Evolutionary conservation across 1,139 yeast species (phyloP).

Genomic region (Yamadazyma dushanensis): DNA sequence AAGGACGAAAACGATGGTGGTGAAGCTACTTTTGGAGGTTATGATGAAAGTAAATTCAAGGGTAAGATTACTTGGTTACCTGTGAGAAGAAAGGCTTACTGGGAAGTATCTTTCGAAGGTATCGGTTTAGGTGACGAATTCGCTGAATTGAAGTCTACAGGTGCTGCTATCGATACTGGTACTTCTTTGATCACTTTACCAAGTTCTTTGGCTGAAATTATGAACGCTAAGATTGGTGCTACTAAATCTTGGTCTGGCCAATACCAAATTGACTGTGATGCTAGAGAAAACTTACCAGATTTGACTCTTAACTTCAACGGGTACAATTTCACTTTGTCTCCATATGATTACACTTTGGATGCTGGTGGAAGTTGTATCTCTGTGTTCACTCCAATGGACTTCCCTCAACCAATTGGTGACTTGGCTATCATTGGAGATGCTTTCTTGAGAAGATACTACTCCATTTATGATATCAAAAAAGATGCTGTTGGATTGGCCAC

Average conservation of each 20-base stretch:
- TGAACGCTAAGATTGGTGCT: constrained; percentile 95
- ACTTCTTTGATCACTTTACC: constrained; percentile 95
- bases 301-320: constrained; percentile 88
- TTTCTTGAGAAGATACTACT: constrained; percentile 91
- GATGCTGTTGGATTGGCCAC: constrained; percentile 92
- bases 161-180: constrained; percentile 99
- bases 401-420: constrained; percentile 96
- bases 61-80: constrained; percentile 95
- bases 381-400: constrained; percentile 94
- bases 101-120: constrained; percentile 95
- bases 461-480: constrained; percentile 85
- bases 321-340: constrained; percentile 81
- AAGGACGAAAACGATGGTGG: constrained; percentile 77
- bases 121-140: constrained; percentile 88
- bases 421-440: constrained; percentile 96
- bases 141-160: constrained; percentile 77
- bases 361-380: constrained; percentile 93
- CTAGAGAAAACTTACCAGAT: constrained; percentile 83
- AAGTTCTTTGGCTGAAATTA: constrained; percentile 89
- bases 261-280: constrained; percentile 85
- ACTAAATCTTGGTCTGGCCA: constrained; percentile 97
- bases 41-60: constrained; percentile 67
- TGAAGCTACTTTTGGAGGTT: constrained; percentile 91
- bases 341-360: constrained; percentile 91
- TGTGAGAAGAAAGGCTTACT: constrained; percentile 97